Evolutionary conservation across 176 grass and related monocot genomes (phyloP).

Genomic region (Ensete ventricosum): DNA sequence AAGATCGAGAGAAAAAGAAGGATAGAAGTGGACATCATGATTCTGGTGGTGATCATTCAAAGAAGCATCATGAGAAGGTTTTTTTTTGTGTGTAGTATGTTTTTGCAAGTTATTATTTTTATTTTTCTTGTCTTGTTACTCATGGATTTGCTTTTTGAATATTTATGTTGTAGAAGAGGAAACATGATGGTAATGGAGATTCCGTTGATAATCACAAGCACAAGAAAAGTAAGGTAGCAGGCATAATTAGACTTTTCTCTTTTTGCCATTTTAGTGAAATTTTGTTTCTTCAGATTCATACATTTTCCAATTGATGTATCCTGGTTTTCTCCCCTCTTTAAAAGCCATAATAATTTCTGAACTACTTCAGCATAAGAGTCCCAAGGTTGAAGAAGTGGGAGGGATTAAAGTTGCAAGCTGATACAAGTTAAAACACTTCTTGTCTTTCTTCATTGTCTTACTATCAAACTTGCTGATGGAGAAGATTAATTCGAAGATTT

Average conservation of each 20-base stretch:
- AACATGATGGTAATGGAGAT: slow-evolving; percentile 36
- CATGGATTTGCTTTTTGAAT: not conserved
- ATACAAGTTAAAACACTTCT: not conserved
- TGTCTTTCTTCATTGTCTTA: slow-evolving; percentile 2
- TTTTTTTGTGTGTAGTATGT: not conserved
- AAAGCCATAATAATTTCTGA: not conserved
- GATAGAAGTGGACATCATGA: slow-evolving; percentile 90
- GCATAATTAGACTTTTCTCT: not conserved
- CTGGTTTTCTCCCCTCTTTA: not conserved
- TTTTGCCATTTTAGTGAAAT: not conserved
- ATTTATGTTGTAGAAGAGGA: slow-evolving; percentile 29
- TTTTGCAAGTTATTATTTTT: not conserved
- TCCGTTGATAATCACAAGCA: slow-evolving; percentile 29
- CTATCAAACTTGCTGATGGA: slow-evolving; percentile 1
- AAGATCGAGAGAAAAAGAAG: slow-evolving; percentile 88
- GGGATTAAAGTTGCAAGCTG: slow-evolving; percentile 10
- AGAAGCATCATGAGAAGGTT: slow-evolving; percentile 81
- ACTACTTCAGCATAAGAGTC: slow-evolving; percentile 7
- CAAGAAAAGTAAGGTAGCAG: slow-evolving; percentile 33
- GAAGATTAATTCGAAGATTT: not conserved
- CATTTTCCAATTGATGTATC: not conserved
- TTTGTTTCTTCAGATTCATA: too few relatives aligned
- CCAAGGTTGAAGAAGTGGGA: slow-evolving; percentile 8
- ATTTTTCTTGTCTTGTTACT: too few relatives aligned
- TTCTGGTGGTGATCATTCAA: slow-evolving; percentile 53